These are phyloP conservation scores for Fonsecaea pugnacius DNA, from an alignment of 2,329 filamentous ascomycete species.

Conservation along the genomic window DNA sequence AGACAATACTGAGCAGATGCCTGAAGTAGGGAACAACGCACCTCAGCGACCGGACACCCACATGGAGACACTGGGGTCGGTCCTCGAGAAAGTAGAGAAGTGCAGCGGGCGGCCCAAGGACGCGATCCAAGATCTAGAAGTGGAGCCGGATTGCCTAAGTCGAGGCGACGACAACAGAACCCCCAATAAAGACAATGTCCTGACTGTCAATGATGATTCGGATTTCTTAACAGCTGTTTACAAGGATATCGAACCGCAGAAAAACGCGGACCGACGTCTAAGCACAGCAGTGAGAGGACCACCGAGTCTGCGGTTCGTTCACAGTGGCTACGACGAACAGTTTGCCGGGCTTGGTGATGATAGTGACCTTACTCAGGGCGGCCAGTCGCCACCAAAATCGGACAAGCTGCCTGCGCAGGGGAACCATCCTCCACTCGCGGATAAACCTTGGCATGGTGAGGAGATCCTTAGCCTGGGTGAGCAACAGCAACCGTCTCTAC, in stretches of 20 bases:
- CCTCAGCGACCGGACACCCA: not conserved
- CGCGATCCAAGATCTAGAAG: not conserved
- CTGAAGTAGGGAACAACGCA: not conserved
- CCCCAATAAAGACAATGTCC: not conserved
- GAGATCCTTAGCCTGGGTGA: not conserved
- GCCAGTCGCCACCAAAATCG: not conserved
- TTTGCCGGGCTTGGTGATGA: conserved; percentile 3
- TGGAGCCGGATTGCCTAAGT: not conserved
- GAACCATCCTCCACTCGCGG: not conserved
- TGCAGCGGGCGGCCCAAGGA: not conserved
- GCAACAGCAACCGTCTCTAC: not conserved
- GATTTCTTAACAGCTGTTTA: not conserved
- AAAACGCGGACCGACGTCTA: not conserved
- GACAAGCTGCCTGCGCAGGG: not conserved
- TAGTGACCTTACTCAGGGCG: not conserved
- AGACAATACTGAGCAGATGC: not conserved
- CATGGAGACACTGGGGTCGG: not conserved
- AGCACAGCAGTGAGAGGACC: not conserved
- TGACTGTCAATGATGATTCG: not conserved
- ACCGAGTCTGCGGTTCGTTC: conserved; percentile 25
- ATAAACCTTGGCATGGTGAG: not conserved
- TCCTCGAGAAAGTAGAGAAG: not conserved
- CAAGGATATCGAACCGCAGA: not conserved
- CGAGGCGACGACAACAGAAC: not conserved
- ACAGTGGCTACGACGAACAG: conserved; percentile 35